phyloP scores from a whole-genome alignment of 495 filamentous ascomycete species.

The Neurospora africana region DNA sequence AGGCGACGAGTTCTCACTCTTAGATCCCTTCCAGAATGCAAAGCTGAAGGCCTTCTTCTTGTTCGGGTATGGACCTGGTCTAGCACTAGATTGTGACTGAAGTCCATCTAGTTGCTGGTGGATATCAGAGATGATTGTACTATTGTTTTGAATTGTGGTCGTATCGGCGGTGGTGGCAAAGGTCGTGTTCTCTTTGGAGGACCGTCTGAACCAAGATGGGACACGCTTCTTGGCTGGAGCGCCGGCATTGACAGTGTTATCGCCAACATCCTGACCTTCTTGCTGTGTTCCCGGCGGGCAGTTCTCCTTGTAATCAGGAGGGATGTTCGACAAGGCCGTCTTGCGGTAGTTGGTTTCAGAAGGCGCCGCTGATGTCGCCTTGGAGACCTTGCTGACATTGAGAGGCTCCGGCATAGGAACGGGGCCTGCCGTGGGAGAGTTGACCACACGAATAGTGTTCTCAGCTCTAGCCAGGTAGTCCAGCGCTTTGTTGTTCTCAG shows the following conservation, averaged over 20 bases:
- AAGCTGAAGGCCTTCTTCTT: slow-evolving; percentile 41
- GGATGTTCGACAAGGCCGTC: neutral
- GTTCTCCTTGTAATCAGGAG: neutral
- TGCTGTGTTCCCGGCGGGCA: slow-evolving; percentile 5
- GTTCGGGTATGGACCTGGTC: neutral
- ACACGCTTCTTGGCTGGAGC: slow-evolving; percentile 41
- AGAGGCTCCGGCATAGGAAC: slow-evolving; percentile 31
- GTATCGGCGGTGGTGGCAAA: slow-evolving; percentile 9
- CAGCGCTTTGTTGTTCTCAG: slow-evolving; percentile 24
- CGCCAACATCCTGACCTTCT: neutral
- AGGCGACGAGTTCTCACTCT: slow-evolving; percentile 27
- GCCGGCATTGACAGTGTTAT: neutral
- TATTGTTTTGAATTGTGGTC: neutral
- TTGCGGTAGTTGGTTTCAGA: neutral
- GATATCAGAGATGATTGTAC: neutral
- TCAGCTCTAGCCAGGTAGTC: slow-evolving; percentile 25
- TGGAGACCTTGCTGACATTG: slow-evolving; percentile 39
- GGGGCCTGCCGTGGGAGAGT: slow-evolving; percentile 20
- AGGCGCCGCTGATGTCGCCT: neutral
- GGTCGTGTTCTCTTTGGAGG: slow-evolving; percentile 30
- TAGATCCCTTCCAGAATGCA: slow-evolving; percentile 35
- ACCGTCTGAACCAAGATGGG: slow-evolving; percentile 56
- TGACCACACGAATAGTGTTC: slow-evolving; percentile 43
- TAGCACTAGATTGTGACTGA: neutral
- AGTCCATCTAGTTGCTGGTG: neutral